phyloP scores from a whole-genome alignment of 1,284 basidiomycete species.

The Cutaneotrichosporon cyanovorans region DNA sequence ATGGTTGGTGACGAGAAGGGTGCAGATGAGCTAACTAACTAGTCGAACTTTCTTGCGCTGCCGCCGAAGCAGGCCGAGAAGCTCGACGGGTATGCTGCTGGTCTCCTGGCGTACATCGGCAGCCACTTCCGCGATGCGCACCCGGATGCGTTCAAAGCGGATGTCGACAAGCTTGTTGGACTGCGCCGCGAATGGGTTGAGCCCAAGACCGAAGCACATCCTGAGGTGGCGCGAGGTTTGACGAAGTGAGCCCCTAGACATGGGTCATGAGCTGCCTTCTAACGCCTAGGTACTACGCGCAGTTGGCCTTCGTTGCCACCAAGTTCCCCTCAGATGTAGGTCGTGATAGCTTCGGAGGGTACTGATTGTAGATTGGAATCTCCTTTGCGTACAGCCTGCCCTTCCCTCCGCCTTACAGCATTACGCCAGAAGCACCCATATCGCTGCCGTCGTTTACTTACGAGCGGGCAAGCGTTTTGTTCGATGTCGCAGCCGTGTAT shows the following conservation, averaged over 20 bases:
- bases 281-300: conserved; percentile 74
- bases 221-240: conserved; percentile 38
- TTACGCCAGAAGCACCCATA: conserved; percentile 52
- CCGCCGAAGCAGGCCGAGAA: conserved; percentile 68
- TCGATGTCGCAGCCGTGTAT: conserved; percentile 75
- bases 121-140: conserved; percentile 64
- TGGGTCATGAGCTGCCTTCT: no score
- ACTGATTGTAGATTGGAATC: conserved; percentile 59
- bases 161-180: conserved; percentile 63
- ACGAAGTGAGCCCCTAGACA: conserved; percentile 49
- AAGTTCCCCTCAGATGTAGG: conserved; percentile 63
- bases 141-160: conserved; percentile 77
- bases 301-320: conserved; percentile 67
- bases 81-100: conserved; percentile 53
- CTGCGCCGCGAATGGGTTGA: conserved; percentile 60
- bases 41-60: conserved; percentile 61
- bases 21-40: background rate
- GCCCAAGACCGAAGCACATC: conserved; percentile 53
- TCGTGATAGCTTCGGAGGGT: conserved; percentile 17
- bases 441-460: conserved; percentile 65
- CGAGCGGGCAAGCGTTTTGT: conserved; percentile 68
- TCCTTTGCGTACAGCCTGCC: conserved; percentile 67
- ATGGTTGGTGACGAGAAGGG: background rate
- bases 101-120: conserved; percentile 63
- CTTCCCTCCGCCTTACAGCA: conserved; percentile 52